These are phyloP conservation scores for Pythium folliculosum DNA, from an alignment of 352 stramenopile genomes.

Conservation along the genomic window DNA sequence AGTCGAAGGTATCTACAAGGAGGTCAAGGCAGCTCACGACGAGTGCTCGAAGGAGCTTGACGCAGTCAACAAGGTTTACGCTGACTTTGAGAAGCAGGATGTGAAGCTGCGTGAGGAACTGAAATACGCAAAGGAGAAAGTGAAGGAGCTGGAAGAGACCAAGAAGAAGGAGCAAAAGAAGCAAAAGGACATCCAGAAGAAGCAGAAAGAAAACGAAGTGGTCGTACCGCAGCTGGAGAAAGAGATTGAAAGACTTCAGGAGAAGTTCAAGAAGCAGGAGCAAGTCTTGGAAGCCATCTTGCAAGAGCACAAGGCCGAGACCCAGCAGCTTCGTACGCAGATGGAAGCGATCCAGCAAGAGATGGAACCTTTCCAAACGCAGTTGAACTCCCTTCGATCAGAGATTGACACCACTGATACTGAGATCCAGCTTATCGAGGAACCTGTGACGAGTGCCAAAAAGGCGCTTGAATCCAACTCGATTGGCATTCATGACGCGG, in stretches of 20 bases:
- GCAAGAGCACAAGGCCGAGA: conserved; percentile 78
- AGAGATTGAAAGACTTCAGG: conserved; percentile 68
- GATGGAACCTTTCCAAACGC: conserved; percentile 71
- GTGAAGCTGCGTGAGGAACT: conserved; percentile 98
- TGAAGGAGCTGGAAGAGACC: conserved; percentile 91
- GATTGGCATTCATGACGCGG: conserved; percentile 53
- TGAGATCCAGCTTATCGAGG: conserved; percentile 76
- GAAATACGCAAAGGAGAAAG: conserved; percentile 93
- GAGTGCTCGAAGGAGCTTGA: conserved; percentile 85
- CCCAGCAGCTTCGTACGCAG: conserved; percentile 60
- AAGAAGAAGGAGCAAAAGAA: conserved; percentile 93
- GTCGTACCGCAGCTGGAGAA: conserved; percentile 90
- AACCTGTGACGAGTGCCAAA: conserved; percentile 69
- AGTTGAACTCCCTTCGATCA: conserved; percentile 73
- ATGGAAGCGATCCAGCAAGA: conserved; percentile 80
- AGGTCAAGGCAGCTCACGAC: conserved; percentile 85
- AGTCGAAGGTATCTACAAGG: conserved; percentile 83
- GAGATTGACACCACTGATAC: conserved; percentile 82
- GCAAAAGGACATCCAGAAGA: conserved; percentile 77
- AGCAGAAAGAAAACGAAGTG: conserved; percentile 86
- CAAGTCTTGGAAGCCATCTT: conserved; percentile 85
- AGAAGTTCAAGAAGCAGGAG: conserved; percentile 84
- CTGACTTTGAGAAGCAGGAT: conserved; percentile 96
- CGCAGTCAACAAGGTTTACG: conserved; percentile 91
- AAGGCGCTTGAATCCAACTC: conserved; percentile 79